A percentile compares a stretch with the other conserved stretches of the same genome.
phyloP scores from a whole-genome alignment of 2,329 filamentous ascomycete genomes.

The Botrytis porri region DNA sequence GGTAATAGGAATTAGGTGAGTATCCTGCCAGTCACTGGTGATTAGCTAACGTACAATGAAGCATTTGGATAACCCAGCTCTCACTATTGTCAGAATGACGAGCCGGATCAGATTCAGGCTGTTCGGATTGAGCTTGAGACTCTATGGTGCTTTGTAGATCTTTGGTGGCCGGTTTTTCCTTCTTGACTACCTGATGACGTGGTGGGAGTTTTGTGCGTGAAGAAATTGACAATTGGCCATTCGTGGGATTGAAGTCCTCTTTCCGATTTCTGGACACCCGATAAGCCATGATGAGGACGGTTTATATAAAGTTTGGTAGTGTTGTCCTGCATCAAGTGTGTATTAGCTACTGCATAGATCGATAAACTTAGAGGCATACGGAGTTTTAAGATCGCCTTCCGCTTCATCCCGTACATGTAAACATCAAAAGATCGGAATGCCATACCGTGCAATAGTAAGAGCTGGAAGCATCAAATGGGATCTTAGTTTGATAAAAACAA shows the following conservation, averaged over 20 bases:
- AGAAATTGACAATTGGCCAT: not conserved
- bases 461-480: not conserved
- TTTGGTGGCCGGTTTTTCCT: conserved; percentile 49
- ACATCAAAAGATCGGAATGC: not conserved
- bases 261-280: not conserved
- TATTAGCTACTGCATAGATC: not conserved
- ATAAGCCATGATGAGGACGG: not conserved
- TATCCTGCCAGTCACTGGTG: too few relatives aligned
- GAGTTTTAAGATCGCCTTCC: not conserved
- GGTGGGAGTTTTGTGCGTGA: not conserved
- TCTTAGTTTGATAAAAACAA: not conserved
- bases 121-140: too few relatives aligned
- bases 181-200: not conserved
- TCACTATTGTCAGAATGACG: too few relatives aligned
- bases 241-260: not conserved
- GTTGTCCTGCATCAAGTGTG: not conserved
- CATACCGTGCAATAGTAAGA: not conserved
- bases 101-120: too few relatives aligned
- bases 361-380: not conserved
- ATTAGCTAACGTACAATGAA: too few relatives aligned
- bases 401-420: not conserved
- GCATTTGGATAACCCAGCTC: too few relatives aligned
- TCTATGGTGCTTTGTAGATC: too few relatives aligned
- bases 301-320: not conserved
- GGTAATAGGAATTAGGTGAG: too few relatives aligned